Percentiles rank a stretch among this genome's conserved stretches.
Evolutionary conservation across 2,329 filamentous ascomycete species (phyloP).

Genomic region (Paraconiothyrium sp.): DNA sequence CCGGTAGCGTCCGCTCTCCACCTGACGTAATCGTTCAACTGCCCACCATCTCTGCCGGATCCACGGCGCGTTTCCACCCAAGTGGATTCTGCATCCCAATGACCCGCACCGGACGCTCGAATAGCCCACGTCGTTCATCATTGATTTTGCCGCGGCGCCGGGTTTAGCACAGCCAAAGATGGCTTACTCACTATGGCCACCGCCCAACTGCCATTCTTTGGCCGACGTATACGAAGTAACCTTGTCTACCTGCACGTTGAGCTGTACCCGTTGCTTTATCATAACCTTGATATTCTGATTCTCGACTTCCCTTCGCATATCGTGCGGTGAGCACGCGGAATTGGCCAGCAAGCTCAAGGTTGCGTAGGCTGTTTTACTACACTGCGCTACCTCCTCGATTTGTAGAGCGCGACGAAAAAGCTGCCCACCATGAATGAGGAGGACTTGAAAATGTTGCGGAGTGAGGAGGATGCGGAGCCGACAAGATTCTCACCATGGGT

Average conservation of each 20-base stretch:
- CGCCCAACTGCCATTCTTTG: background rate
- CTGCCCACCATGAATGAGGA: conserved; percentile 40
- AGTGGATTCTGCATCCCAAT: background rate
- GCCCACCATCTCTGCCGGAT: background rate
- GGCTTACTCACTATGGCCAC: background rate
- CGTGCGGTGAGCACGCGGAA: background rate
- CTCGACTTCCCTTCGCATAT: background rate
- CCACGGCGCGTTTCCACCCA: background rate
- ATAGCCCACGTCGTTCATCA: background rate
- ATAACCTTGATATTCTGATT: background rate
- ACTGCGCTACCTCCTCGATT: background rate
- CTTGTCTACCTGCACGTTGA: background rate
- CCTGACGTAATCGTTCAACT: background rate
- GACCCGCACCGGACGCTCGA: background rate
- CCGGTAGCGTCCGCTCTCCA: background rate
- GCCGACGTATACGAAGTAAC: background rate
- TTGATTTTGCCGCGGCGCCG: background rate
- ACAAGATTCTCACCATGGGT: conserved; percentile 38
- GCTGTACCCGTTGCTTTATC: background rate
- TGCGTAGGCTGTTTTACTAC: background rate
- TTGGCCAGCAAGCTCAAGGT: background rate
- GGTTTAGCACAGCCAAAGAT: background rate
- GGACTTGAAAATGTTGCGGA: conserved; percentile 41
- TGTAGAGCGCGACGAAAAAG: background rate
- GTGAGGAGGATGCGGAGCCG: conserved; percentile 40